Conservation (phyloP, 352 stramenopile genomes). For the Thalassiosira sp. region DNA sequence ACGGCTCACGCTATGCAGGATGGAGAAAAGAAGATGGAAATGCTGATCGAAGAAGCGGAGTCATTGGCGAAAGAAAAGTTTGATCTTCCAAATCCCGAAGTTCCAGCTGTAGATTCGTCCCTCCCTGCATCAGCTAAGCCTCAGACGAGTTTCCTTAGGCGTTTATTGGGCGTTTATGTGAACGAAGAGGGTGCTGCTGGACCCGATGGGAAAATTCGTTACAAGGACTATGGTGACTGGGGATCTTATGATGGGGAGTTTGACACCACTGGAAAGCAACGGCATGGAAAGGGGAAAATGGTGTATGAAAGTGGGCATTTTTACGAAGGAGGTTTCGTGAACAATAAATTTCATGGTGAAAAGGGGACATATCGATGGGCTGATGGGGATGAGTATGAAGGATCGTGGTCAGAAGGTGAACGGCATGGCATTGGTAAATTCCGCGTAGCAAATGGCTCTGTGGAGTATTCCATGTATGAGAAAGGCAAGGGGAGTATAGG, state of each 20-base stretch:
- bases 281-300: constrained; percentile 34
- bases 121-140: not conserved
- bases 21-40: constrained; percentile 19
- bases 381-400: constrained; percentile 48
- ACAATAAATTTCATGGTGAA: constrained; percentile 42
- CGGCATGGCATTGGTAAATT: constrained; percentile 39
- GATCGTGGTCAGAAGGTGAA: constrained; percentile 38
- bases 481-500: constrained; percentile 10
- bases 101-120: not conserved
- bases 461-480: constrained; percentile 29
- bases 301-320: constrained; percentile 28
- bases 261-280: constrained; percentile 20
- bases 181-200: constrained; percentile 10
- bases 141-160: constrained; percentile 1
- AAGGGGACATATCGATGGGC: constrained; percentile 29
- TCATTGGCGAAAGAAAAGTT: constrained; percentile 33
- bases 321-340: constrained; percentile 36
- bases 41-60: constrained; percentile 25
- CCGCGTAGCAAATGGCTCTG: constrained; percentile 16
- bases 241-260: constrained; percentile 34
- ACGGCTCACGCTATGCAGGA: constrained; percentile 7
- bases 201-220: constrained; percentile 19
- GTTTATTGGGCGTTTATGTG: constrained; percentile 15
- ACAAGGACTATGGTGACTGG: constrained; percentile 38
- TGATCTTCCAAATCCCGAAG: constrained; percentile 32